Evolutionary conservation across 1,139 yeast species (phyloP).

Genomic region (Debaryomyces udenii): DNA sequence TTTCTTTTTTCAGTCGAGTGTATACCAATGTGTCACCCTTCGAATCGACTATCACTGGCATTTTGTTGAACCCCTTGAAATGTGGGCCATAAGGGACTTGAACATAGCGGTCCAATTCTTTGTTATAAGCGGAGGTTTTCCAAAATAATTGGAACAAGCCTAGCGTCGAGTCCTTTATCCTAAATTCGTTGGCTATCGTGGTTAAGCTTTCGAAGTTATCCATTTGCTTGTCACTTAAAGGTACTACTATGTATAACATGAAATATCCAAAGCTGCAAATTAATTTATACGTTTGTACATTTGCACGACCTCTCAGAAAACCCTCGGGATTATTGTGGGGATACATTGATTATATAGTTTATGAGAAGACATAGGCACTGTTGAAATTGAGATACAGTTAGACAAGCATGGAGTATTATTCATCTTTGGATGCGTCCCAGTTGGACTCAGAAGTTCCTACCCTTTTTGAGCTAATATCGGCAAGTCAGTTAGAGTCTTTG

Average conservation of each 20-base stretch:
- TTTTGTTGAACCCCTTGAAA: conserved; percentile 12
- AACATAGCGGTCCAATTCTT: conserved; percentile 12
- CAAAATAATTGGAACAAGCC: conserved; percentile 22
- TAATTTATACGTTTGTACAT: too few species aligned
- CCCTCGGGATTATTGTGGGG: conserved; percentile 14
- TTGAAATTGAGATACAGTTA: neutral
- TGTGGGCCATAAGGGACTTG: conserved; percentile 17
- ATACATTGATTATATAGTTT: conserved; percentile 1
- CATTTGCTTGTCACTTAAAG: conserved; percentile 16
- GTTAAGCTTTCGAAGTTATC: conserved; percentile 26
- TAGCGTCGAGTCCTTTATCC: conserved; percentile 22
- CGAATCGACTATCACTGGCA: conserved; percentile 15
- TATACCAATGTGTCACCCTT: conserved; percentile 7
- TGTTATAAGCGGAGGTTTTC: conserved; percentile 5
- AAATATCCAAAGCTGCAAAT: neutral
- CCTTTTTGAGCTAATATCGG: conserved; percentile 78
- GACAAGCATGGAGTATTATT: conserved; percentile 73
- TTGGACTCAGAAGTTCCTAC: conserved; percentile 79
- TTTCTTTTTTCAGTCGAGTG: neutral
- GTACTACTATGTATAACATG: neutral
- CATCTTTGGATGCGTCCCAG: conserved; percentile 76
- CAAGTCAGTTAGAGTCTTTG: conserved; percentile 75
- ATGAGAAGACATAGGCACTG: neutral
- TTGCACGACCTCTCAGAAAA: conserved; percentile 8
- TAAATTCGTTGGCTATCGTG: conserved; percentile 22